These are phyloP conservation scores for Coniochaeta sp. DNA, from an alignment of 2,329 filamentous ascomycete species.

Conservation along the genomic window DNA sequence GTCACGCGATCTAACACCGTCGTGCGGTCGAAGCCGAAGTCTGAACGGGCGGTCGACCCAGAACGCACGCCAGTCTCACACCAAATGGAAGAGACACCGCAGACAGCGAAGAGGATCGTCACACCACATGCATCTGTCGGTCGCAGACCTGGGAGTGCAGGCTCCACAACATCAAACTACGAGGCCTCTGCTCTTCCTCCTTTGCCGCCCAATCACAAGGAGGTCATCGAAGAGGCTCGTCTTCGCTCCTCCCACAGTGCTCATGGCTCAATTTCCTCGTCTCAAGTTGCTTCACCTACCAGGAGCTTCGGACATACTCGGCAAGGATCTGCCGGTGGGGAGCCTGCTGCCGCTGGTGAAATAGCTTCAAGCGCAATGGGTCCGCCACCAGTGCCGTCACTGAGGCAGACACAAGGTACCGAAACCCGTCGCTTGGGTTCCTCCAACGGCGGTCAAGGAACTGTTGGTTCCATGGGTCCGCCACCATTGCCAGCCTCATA, in stretches of 20 bases:
- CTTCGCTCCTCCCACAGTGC: constrained; percentile 43
- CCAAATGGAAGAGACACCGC: background rate
- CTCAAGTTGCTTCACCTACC: constrained; percentile 69
- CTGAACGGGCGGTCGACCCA: background rate
- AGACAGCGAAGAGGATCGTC: constrained; percentile 1
- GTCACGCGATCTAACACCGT: background rate
- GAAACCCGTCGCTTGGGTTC: constrained; percentile 64
- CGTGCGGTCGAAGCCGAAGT: background rate
- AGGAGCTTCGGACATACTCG: background rate
- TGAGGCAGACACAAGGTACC: constrained; percentile 68
- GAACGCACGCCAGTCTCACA: background rate
- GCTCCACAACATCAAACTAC: constrained; percentile 38
- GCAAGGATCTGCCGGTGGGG: background rate
- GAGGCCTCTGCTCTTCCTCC: constrained; percentile 46
- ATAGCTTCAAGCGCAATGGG: background rate
- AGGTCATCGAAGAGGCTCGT: constrained; percentile 76
- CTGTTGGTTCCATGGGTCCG: constrained; percentile 62
- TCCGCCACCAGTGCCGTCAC: background rate
- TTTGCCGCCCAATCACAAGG: constrained; percentile 73
- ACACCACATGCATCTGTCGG: constrained; percentile 12
- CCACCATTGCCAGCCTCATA: constrained; percentile 73
- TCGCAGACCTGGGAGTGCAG: constrained; percentile 63
- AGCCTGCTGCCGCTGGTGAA: background rate
- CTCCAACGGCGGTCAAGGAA: constrained; percentile 29
- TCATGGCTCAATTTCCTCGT: constrained; percentile 11